phyloP scores from a whole-genome alignment of 805 yeast genomes.

The Candida berthetii region DNA sequence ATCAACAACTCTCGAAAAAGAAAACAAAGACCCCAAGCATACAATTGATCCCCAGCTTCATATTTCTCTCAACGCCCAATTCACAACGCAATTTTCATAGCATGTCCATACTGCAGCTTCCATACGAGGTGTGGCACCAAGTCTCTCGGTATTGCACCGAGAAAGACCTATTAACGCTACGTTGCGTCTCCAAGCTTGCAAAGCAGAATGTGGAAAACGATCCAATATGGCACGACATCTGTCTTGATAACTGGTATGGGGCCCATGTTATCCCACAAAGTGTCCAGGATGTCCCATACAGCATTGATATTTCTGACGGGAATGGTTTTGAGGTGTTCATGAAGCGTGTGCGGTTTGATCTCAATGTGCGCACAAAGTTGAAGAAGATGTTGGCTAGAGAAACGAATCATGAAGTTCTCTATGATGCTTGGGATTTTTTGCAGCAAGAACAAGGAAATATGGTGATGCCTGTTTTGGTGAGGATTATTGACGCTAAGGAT shows the following conservation, averaged over 20 bases:
- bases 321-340: too few species aligned
- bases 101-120: neutral
- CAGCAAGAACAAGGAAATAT: too few species aligned
- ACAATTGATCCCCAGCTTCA: too few species aligned
- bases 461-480: neutral
- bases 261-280: neutral
- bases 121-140: neutral
- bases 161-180: neutral
- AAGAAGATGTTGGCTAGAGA: too few species aligned
- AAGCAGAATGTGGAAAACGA: neutral
- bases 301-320: too few species aligned
- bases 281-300: too few species aligned
- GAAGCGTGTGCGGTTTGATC: too few species aligned
- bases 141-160: neutral
- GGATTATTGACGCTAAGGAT: neutral
- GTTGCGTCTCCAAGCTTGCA: neutral
- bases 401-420: too few species aligned
- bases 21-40: too few species aligned
- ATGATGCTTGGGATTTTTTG: too few species aligned
- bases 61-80: neutral
- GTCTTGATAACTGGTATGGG: neutral
- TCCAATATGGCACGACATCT: neutral
- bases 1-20: too few species aligned
- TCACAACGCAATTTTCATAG: neutral
- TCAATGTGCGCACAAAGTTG: too few species aligned